Percentiles rank a stretch among this genome's conserved stretches.
phyloP scores from a whole-genome alignment of 169 alveolate species.

The Eimeria necatrix region DNA sequence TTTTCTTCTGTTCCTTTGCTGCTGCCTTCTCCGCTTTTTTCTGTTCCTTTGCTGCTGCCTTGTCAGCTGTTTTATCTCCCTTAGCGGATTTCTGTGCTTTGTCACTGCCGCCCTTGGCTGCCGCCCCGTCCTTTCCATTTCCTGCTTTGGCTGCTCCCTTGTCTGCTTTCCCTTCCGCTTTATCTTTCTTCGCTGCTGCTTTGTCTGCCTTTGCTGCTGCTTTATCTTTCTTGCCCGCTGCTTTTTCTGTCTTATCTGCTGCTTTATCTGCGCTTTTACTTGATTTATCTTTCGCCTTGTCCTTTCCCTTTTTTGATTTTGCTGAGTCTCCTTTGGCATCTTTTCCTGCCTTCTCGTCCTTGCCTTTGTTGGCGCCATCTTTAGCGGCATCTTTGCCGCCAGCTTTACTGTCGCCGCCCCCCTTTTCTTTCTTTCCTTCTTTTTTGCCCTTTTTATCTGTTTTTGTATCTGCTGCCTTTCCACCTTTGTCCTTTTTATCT shows the following conservation, averaged over 20 bases:
- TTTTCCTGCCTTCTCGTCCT: background rate
- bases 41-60: slow-evolving; percentile 11
- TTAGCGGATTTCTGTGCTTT: background rate
- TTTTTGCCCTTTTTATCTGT: background rate
- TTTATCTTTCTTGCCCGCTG: background rate
- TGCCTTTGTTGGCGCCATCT: background rate
- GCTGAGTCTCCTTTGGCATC: background rate
- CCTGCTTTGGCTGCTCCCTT: background rate
- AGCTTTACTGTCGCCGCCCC: background rate
- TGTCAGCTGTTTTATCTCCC: background rate
- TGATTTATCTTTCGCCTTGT: background rate
- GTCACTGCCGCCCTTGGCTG: background rate
- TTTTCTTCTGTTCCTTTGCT: slow-evolving; percentile 5
- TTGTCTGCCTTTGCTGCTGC: slow-evolving; percentile 10
- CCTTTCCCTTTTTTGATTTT: background rate
- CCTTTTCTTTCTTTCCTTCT: background rate
- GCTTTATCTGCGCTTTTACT: background rate
- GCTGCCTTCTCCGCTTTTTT: background rate
- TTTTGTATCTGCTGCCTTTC: background rate
- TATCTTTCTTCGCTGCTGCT: background rate
- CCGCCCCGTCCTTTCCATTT: background rate
- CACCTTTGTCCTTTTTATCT: background rate
- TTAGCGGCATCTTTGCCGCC: background rate
- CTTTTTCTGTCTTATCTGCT: background rate
- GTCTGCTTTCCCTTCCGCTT: background rate